These are phyloP conservation scores for Phytophthora fragariae DNA, from an alignment of 352 stramenopile species.

Conservation along the genomic window DNA sequence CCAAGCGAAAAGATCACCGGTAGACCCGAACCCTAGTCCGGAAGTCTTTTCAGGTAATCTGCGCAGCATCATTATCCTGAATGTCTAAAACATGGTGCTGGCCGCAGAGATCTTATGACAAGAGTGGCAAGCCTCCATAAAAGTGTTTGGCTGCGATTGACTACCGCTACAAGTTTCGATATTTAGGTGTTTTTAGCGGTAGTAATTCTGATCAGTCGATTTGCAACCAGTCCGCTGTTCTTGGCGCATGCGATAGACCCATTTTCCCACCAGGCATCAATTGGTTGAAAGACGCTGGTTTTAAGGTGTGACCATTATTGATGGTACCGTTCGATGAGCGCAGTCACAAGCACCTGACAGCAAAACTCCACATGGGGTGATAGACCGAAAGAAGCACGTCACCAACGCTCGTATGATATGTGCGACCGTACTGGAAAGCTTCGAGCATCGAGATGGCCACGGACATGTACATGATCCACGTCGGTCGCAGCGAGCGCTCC, in stretches of 20 bases:
- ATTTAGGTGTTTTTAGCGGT: constrained; percentile 1
- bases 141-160: constrained; percentile 6
- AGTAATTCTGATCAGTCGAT: constrained; percentile 23
- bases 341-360: background rate
- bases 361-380: too few species aligned
- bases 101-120: constrained; percentile 3
- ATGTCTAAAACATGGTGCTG: too few species aligned
- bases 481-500: constrained; percentile 29
- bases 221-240: constrained; percentile 5
- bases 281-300: constrained; percentile 1
- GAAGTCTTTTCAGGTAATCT: too few species aligned
- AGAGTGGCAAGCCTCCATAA: constrained; percentile 9
- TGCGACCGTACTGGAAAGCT: constrained; percentile 54
- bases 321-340: constrained; percentile 15
- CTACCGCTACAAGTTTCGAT: constrained; percentile 2
- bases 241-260: background rate
- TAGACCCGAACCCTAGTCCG: too few species aligned
- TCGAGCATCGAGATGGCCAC: constrained; percentile 46
- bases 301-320: constrained; percentile 13
- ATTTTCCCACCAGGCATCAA: background rate
- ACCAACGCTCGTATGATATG: too few species aligned
- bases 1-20: too few species aligned
- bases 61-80: too few species aligned
- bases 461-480: constrained; percentile 53
- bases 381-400: background rate